These are phyloP conservation scores for Sarcodon aspratus DNA, from an alignment of 768 basidiomycete genomes.

Conservation along the genomic window DNA sequence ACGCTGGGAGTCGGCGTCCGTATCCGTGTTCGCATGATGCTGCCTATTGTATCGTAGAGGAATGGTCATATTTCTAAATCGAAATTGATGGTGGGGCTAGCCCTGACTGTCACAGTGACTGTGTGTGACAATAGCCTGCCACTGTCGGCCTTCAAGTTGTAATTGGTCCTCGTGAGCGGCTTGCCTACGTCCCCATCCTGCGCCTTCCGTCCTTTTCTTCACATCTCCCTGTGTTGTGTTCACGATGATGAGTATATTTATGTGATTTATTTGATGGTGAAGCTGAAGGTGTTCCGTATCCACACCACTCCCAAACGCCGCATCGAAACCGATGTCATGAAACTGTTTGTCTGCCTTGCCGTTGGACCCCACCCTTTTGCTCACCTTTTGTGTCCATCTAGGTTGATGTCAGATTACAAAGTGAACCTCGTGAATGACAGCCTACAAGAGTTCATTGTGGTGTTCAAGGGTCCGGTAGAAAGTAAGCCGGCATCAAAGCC, in stretches of 20 bases:
- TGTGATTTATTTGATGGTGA: neutral
- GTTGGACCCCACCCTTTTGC: neutral
- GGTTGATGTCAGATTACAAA: conserved; percentile 98
- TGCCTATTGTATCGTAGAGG: conserved; percentile 60
- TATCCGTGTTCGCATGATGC: conserved; percentile 50
- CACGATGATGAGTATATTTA: conserved; percentile 49
- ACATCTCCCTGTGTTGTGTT: neutral
- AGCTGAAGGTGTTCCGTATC: conserved; percentile 16
- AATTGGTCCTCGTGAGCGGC: neutral
- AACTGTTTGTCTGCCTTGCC: conserved; percentile 50
- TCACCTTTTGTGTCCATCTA: conserved; percentile 22
- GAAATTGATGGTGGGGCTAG: neutral
- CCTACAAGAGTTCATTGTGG: conserved; percentile 98
- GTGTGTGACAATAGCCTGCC: neutral
- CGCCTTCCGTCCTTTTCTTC: conserved; percentile 1
- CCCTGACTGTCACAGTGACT: neutral
- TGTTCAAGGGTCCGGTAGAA: conserved; percentile 88
- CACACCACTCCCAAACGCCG: conserved; percentile 83
- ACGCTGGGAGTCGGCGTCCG: conserved; percentile 21
- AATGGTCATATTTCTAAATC: conserved; percentile 38
- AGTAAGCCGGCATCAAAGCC: conserved; percentile 43
- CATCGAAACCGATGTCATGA: conserved; percentile 99
- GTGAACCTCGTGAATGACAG: conserved; percentile 95
- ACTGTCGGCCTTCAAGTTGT: neutral
- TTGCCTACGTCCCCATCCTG: neutral